Base-by-base conservation (phyloP, 2,329 filamentous ascomycete genomes). In the Diplodia mutila region DNA sequence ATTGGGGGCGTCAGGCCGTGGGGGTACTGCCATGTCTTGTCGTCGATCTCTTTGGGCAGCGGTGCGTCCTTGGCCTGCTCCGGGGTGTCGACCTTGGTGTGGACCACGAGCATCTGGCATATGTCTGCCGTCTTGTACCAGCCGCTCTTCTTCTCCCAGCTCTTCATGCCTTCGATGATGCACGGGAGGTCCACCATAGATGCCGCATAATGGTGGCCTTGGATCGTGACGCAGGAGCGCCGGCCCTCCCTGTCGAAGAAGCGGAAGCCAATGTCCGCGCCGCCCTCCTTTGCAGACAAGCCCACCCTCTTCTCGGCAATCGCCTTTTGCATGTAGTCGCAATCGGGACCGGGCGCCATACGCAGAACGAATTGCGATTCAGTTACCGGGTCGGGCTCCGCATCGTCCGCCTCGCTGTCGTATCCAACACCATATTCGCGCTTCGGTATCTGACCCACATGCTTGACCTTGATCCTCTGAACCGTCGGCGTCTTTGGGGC, bases 381-480 rank as follows among this genome's bases (percentile, higher is more conserved):
- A 69, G 97, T 92, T 1, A 91, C 86, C 0, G 95, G 95, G 74
- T 99, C 95, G 11, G 83, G 80, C 78, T 99, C 95, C 16, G 90
- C 88, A 75, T 98, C 95, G 66, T 93, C 95, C 14, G 94, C 93
- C 79, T 98, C 95, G 3, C 94, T 97, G 77, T 99, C 95, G 79
- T 98, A 99, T 8, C 94, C 95, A 67, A 97, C 93, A 63, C 95
- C 95, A 1, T 88, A 86, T 5, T 89, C 89, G 70, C 92, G 87
- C 37, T 86, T 83, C 7, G 91, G 90, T 1, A 87, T 84, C 70
- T 88, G 86, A n/a, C 90, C 90, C 72, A 89, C 88, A 59, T 68
- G 64, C 64, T 74, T 75, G 27, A 72, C 67, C 53, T 72, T 71
- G 51, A 75, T 68, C 12, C 69, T 53, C 14, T 42, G 52, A 11